Evolutionary conservation across 352 stramenopile species (phyloP).

Genomic region (Pythium plurisporium): DNA sequence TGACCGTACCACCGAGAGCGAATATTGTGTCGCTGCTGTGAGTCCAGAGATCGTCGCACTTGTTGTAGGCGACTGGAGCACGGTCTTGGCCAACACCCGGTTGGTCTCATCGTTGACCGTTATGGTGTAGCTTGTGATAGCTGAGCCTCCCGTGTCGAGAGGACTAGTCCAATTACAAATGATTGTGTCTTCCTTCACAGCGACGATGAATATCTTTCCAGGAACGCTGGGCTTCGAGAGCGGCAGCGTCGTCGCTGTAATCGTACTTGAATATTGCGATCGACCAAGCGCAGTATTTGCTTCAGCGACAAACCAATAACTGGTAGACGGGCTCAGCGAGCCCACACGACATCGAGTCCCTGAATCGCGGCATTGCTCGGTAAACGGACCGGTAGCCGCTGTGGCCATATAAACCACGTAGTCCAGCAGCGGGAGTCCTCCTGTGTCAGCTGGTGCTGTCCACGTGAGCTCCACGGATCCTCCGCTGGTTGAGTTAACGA

Average conservation of each 20-base stretch:
- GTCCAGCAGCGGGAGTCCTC: conserved; percentile 33
- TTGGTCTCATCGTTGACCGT: conserved; percentile 4
- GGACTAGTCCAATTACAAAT: conserved; percentile 33
- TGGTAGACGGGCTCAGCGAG: conserved; percentile 22
- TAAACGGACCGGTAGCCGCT: conserved; percentile 16
- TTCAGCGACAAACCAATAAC: conserved; percentile 41
- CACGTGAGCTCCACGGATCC: conserved; percentile 39
- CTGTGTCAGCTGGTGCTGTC: conserved; percentile 34
- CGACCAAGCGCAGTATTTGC: conserved; percentile 34
- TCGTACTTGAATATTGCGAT: conserved; percentile 21
- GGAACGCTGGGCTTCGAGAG: conserved; percentile 31
- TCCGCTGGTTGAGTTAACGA: conserved; percentile 19
- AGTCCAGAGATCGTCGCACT: conserved; percentile 3
- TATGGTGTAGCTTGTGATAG: conserved; percentile 29
- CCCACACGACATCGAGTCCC: conserved; percentile 26
- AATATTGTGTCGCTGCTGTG: conserved; percentile 26
- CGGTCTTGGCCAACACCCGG: background rate
- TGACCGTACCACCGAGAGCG: conserved; percentile 42
- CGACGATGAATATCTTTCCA: conserved; percentile 23
- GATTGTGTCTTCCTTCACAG: conserved; percentile 27
- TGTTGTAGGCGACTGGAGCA: background rate
- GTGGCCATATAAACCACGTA: conserved; percentile 34
- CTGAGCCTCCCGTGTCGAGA: conserved; percentile 33
- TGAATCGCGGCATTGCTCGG: conserved; percentile 19
- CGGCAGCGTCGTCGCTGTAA: conserved; percentile 24